Evolutionary conservation across 2,329 filamentous ascomycete species (phyloP).

Genomic region (Cladorrhinum sp.): DNA sequence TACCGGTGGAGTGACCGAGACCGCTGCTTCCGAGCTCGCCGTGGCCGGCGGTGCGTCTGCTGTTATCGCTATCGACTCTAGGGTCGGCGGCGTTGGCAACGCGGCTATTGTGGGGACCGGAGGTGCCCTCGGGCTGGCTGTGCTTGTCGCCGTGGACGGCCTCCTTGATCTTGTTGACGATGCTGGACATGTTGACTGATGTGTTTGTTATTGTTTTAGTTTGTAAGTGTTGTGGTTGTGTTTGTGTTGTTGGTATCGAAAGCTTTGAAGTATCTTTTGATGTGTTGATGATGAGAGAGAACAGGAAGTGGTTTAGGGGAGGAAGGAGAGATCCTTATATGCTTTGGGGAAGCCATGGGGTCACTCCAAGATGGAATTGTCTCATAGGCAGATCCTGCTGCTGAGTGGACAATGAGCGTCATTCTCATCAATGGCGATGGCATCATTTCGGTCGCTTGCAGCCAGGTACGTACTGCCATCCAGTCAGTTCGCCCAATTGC

Average conservation of each 20-base stretch:
- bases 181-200: constrained; percentile 50
- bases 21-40: constrained; percentile 20
- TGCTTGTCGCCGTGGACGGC: constrained; percentile 43
- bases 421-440: constrained; percentile 8
- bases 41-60: constrained; percentile 21
- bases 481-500: background rate
- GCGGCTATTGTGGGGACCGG: constrained; percentile 40
- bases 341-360: background rate
- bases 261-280: constrained; percentile 4
- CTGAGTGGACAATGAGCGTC: background rate
- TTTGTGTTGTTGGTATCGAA: constrained; percentile 7
- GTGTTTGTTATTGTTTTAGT: constrained; percentile 15
- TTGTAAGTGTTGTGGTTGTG: constrained; percentile 5
- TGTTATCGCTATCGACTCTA: constrained; percentile 37
- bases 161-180: constrained; percentile 61
- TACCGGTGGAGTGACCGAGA: constrained; percentile 9
- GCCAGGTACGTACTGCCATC: background rate
- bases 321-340: constrained; percentile 20
- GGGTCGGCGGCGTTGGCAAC: constrained; percentile 49
- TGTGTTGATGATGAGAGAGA: constrained; percentile 12
- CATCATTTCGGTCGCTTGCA: constrained; percentile 21
- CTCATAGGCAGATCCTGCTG: background rate
- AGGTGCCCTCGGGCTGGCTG: constrained; percentile 31
- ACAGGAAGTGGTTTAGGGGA: background rate
- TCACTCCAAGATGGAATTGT: background rate